Evolutionary conservation across 1,284 basidiomycete genomes (phyloP).

Genomic region (Fomes fomentarius): DNA sequence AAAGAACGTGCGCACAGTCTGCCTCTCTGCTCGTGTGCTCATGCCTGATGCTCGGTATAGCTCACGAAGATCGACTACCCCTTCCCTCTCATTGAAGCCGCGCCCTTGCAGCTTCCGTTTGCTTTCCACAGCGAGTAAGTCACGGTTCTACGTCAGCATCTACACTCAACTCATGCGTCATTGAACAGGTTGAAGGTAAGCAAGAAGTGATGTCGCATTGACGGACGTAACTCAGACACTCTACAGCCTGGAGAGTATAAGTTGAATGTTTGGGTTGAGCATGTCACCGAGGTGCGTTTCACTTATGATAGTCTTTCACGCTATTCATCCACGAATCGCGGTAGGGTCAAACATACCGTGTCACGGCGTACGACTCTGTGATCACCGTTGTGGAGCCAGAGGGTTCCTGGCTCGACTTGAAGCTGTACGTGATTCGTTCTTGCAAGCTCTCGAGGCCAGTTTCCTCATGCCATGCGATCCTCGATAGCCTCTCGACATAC

Average conservation of each 20-base stretch:
- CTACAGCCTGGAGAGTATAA: slow-evolving; percentile 76
- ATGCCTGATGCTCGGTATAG: slow-evolving; percentile 37
- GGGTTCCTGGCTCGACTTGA: slow-evolving; percentile 78
- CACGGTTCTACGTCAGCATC: slow-evolving; percentile 1
- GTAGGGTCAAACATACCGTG: slow-evolving; percentile 60
- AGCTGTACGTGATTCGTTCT: slow-evolving; percentile 57
- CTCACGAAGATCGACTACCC: slow-evolving; percentile 66
- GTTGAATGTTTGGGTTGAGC: slow-evolving; percentile 80
- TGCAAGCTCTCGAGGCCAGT: slow-evolving; percentile 7
- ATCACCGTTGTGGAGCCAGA: slow-evolving; percentile 85
- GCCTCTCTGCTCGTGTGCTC: slow-evolving; percentile 1
- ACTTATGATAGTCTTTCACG: no score
- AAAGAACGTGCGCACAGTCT: slow-evolving; percentile 64
- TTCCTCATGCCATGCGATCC: background rate
- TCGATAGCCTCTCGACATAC: slow-evolving; percentile 76
- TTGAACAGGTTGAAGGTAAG: slow-evolving; percentile 64
- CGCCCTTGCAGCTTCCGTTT: slow-evolving; percentile 76
- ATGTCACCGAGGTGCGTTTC: slow-evolving; percentile 60
- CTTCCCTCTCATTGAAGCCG: slow-evolving; percentile 61
- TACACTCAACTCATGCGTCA: slow-evolving; percentile 20
- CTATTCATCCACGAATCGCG: slow-evolving; percentile 2
- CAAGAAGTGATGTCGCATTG: background rate
- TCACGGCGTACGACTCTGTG: slow-evolving; percentile 79
- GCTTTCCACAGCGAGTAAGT: slow-evolving; percentile 85
- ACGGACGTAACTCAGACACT: background rate